phyloP scores from a whole-genome alignment of 2,329 filamentous ascomycete species.

The Endothia cerciana region DNA sequence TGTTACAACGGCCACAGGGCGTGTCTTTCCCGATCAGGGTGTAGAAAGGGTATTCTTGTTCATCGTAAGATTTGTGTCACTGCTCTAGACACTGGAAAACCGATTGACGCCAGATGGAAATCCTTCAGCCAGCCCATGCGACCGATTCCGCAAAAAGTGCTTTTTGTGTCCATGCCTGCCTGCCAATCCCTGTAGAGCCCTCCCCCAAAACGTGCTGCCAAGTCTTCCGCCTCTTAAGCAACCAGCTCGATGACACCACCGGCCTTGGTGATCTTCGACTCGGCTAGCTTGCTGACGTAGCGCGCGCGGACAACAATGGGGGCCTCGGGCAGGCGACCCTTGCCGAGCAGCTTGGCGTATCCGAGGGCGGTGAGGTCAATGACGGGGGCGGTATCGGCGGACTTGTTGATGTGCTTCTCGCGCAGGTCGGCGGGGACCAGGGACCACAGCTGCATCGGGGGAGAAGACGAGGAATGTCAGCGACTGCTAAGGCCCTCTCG shows the following conservation, averaged over 20 bases:
- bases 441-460: conserved; percentile 77
- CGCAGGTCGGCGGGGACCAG: conserved; percentile 92
- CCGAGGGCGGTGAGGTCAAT: conserved; percentile 96
- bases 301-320: conserved; percentile 93
- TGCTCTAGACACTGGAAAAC: conserved; percentile 30
- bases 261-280: conserved; percentile 98
- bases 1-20: conserved; percentile 4
- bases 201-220: background rate
- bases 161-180: conserved; percentile 26
- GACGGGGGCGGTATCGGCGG: conserved; percentile 89
- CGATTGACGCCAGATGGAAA: conserved; percentile 29
- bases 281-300: conserved; percentile 94
- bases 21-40: conserved; percentile 1
- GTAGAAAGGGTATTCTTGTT: conserved; percentile 28
- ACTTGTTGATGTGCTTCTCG: conserved; percentile 82
- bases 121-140: conserved; percentile 30
- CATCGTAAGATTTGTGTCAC: conserved; percentile 30
- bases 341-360: conserved; percentile 98
- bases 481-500: conserved; percentile 30
- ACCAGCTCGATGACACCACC: conserved; percentile 96
- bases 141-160: conserved; percentile 25
- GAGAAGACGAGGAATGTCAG: conserved; percentile 22
- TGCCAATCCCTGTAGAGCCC: conserved; percentile 15
- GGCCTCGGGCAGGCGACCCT: conserved; percentile 92
- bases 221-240: conserved; percentile 61